Evolutionary conservation across 75 land plant species (phyloP).

Genomic region (Pseudotsuga menziesii): DNA sequence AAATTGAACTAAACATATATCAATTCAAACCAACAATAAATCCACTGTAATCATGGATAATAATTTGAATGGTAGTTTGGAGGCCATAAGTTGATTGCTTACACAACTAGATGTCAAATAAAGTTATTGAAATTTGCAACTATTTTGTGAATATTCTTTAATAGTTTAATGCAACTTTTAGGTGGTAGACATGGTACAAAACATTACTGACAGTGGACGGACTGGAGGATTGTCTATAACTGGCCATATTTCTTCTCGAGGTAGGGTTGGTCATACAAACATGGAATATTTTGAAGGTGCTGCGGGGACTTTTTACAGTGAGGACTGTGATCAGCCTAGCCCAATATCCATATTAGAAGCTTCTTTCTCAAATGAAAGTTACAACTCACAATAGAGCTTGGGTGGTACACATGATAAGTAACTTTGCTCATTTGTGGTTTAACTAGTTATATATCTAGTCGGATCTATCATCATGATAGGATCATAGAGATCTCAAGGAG

Average conservation of each 20-base stretch:
- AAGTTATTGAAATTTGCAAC: neutral
- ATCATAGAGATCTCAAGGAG: neutral
- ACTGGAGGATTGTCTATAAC: neutral
- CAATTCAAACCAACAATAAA: too few relatives aligned
- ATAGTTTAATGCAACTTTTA: neutral
- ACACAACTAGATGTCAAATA: neutral
- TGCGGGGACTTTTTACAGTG: neutral
- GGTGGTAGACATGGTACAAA: neutral
- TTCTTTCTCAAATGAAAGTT: conserved; percentile 55
- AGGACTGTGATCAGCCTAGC: conserved; percentile 28
- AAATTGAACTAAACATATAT: too few relatives aligned
- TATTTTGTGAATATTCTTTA: neutral
- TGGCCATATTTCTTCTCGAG: neutral
- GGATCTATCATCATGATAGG: neutral
- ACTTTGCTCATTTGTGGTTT: neutral
- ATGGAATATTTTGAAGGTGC: neutral
- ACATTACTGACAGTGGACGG: neutral
- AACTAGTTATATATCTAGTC: neutral
- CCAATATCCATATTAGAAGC: conserved; percentile 65
- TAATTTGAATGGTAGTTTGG: too few relatives aligned
- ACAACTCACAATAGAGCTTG: conserved; percentile 34
- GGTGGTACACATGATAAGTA: conserved; percentile 31
- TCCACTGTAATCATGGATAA: neutral
- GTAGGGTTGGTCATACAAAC: neutral
- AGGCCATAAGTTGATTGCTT: neutral